A percentile compares a stretch with the other conserved stretches of the same genome.
These are phyloP conservation scores for Penicillium canariense DNA, from an alignment of 495 filamentous ascomycete species.

Conservation along the genomic window DNA sequence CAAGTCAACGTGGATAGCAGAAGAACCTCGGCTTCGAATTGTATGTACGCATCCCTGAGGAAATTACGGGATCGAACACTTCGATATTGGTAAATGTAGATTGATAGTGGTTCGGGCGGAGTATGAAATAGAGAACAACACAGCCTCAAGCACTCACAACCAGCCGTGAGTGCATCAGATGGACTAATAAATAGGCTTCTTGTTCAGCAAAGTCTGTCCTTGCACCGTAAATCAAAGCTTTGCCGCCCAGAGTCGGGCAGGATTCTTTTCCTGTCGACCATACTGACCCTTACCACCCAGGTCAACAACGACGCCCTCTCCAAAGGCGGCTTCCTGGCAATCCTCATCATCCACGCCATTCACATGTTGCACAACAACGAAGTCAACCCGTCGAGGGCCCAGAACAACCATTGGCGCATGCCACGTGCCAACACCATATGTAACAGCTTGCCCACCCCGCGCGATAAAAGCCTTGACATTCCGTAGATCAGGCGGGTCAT, in stretches of 20 bases:
- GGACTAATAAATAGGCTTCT: too few relatives aligned
- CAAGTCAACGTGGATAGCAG: too few relatives aligned
- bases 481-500: conserved; percentile 70
- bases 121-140: too few relatives aligned
- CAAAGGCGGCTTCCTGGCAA: conserved; percentile 76
- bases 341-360: conserved; percentile 86
- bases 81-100: too few relatives aligned
- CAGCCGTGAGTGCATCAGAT: too few relatives aligned
- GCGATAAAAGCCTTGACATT: conserved; percentile 76
- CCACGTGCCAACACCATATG: conserved; percentile 90
- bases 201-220: too few relatives aligned
- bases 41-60: too few relatives aligned
- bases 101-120: too few relatives aligned
- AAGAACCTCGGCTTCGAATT: too few relatives aligned
- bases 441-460: conserved; percentile 78
- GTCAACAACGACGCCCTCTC: conserved; percentile 37
- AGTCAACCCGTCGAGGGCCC: conserved; percentile 66
- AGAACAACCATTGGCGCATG: conserved; percentile 96
- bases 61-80: too few relatives aligned
- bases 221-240: conserved; percentile 16
- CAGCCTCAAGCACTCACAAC: too few relatives aligned
- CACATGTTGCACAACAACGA: conserved; percentile 84
- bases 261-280: conserved; percentile 34
- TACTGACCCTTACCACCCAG: conserved; percentile 28
- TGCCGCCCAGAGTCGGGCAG: conserved; percentile 25